Percentiles rank a stretch among this genome's conserved stretches.
phyloP scores from a whole-genome alignment of 306 rosid genomes.

The Abrus pulchellus region DNA sequence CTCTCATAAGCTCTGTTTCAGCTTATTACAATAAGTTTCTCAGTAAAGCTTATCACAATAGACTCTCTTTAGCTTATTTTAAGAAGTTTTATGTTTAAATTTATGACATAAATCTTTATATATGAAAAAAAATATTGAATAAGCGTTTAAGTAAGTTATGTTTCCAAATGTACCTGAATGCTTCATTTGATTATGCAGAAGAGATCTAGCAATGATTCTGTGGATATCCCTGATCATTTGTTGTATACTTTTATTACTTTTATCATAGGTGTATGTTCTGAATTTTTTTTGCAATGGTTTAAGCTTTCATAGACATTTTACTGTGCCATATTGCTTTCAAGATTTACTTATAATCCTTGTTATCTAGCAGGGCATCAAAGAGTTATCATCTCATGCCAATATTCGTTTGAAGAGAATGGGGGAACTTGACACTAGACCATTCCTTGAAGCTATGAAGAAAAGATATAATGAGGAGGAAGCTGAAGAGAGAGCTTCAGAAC shows the following conservation, averaged over 20 bases:
- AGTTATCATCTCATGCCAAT: constrained; percentile 56
- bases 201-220: constrained; percentile 10
- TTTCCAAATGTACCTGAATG: neutral
- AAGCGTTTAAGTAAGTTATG: too few species aligned
- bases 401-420: constrained; percentile 94
- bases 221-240: constrained; percentile 33
- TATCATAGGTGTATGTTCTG: neutral
- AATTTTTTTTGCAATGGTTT: constrained; percentile 13
- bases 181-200: constrained; percentile 34
- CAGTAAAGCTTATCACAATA: too few species aligned
- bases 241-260: constrained; percentile 17
- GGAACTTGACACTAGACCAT: constrained; percentile 85
- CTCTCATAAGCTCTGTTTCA: too few species aligned
- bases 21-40: too few species aligned
- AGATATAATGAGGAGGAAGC: constrained; percentile 84
- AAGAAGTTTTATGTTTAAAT: too few species aligned
- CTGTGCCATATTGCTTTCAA: constrained; percentile 24
- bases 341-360: constrained; percentile 19
- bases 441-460: constrained; percentile 77
- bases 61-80: too few species aligned
- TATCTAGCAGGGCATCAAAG: constrained; percentile 73
- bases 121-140: too few species aligned
- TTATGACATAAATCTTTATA: too few species aligned
- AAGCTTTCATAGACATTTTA: constrained; percentile 16
- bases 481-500: constrained; percentile 81